Evolutionary conservation across 352 stramenopile genomes (phyloP).

Genomic region (Phytopythium chamaehyphon): DNA sequence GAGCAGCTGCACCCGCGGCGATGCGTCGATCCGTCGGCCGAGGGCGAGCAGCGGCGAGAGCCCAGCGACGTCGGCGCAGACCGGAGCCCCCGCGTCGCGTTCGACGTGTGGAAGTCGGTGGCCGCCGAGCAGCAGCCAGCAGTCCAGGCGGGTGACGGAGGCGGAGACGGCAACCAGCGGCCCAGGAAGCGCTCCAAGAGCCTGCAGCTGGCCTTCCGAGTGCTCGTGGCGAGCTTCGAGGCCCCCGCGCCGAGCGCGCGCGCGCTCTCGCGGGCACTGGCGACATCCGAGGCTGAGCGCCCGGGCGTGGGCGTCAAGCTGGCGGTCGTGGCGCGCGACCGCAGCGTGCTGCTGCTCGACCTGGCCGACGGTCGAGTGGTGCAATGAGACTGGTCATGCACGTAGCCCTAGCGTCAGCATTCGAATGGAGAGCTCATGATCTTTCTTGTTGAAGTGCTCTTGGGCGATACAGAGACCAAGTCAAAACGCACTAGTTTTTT

Average conservation of each 20-base stretch:
- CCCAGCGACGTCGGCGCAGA: slow-evolving; percentile 18
- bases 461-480: slow-evolving; percentile 24
- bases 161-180: slow-evolving; percentile 10
- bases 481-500: slow-evolving; percentile 20
- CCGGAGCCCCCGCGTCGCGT: slow-evolving; percentile 21
- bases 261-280: slow-evolving; percentile 10
- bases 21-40: slow-evolving; percentile 15
- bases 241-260: slow-evolving; percentile 27
- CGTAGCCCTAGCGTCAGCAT: too few species aligned
- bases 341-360: slow-evolving; percentile 64
- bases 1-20: slow-evolving; percentile 64
- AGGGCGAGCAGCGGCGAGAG: slow-evolving; percentile 6
- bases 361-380: slow-evolving; percentile 11
- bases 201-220: slow-evolving; percentile 47
- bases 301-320: slow-evolving; percentile 47
- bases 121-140: too few species aligned
- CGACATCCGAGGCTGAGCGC: background rate
- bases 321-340: slow-evolving; percentile 50
- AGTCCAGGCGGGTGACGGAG: too few species aligned
- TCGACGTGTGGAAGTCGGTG: slow-evolving; percentile 57
- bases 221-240: slow-evolving; percentile 42
- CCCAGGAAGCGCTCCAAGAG: slow-evolving; percentile 34
- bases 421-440: background rate
- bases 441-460: background rate
- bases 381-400: background rate